phyloP scores from a whole-genome alignment of 1,284 basidiomycete genomes.

The Puccinia horiana region DNA sequence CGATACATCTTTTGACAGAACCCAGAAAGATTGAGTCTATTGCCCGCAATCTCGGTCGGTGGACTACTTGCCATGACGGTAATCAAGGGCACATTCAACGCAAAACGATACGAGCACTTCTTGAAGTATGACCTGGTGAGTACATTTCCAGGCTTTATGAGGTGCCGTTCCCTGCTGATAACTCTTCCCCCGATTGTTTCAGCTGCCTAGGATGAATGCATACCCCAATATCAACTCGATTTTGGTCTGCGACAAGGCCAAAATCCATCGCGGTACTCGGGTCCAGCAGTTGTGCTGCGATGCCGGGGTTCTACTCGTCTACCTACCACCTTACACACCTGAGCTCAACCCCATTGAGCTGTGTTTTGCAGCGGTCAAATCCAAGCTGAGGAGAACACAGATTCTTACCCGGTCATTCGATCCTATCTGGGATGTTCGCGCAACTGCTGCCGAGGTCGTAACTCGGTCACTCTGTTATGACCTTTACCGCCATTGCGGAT shows the following conservation, averaged over 20 bases:
- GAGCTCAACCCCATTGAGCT: too few species aligned
- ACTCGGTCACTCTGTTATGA: too few species aligned
- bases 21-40: neutral
- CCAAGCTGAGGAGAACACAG: too few species aligned
- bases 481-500: too few species aligned
- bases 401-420: too few species aligned
- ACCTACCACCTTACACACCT: conserved; percentile 18
- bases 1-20: neutral
- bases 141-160: neutral
- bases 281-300: neutral
- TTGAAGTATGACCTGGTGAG: neutral
- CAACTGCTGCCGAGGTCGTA: too few species aligned
- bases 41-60: neutral
- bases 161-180: neutral
- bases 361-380: neutral
- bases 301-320: neutral
- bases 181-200: neutral
- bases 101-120: neutral
- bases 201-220: conserved; percentile 14
- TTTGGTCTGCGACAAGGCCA: neutral
- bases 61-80: neutral
- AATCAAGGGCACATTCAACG: neutral
- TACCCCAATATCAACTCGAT: conserved; percentile 1
- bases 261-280: neutral
- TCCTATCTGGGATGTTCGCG: too few species aligned